phyloP scores from a whole-genome alignment of 331 rosid species.

The Stylosanthes scabra region DNA sequence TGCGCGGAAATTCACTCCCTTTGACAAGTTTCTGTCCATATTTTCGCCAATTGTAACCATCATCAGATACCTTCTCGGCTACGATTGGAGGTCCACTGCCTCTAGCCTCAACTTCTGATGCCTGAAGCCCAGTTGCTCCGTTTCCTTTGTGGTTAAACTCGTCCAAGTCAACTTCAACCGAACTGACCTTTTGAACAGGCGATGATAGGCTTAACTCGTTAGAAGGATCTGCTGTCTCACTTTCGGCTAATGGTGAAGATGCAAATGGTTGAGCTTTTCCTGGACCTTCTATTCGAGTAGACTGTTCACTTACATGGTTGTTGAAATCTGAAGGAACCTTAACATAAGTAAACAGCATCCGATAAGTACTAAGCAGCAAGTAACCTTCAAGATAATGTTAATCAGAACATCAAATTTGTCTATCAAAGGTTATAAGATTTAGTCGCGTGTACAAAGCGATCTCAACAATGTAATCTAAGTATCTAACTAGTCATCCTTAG shows the following conservation, averaged over 20 bases:
- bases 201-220: conserved; percentile 64
- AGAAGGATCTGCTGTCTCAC: conserved; percentile 64
- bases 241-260: conserved; percentile 63
- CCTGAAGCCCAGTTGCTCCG: conserved; percentile 55
- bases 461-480: not conserved
- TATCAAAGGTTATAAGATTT: conserved; percentile 23
- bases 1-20: conserved; percentile 98
- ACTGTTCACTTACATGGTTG: conserved; percentile 54
- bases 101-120: conserved; percentile 63
- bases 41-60: conserved; percentile 96
- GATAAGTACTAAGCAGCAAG: conserved; percentile 43
- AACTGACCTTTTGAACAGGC: conserved; percentile 57
- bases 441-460: conserved; percentile 11
- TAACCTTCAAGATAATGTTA: conserved; percentile 25
- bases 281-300: conserved; percentile 63
- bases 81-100: conserved; percentile 60
- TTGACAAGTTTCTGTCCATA: conserved; percentile 96
- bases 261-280: conserved; percentile 57
- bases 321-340: conserved; percentile 81
- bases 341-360: conserved; percentile 56
- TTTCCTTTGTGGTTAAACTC: conserved; percentile 64
- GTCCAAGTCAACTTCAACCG: conserved; percentile 64
- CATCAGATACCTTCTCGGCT: conserved; percentile 71
- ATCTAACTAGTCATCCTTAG: conserved; percentile 12
- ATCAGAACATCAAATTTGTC: conserved; percentile 31